phyloP scores from a whole-genome alignment of 768 basidiomycete genomes.

The Amanita phalloides region DNA sequence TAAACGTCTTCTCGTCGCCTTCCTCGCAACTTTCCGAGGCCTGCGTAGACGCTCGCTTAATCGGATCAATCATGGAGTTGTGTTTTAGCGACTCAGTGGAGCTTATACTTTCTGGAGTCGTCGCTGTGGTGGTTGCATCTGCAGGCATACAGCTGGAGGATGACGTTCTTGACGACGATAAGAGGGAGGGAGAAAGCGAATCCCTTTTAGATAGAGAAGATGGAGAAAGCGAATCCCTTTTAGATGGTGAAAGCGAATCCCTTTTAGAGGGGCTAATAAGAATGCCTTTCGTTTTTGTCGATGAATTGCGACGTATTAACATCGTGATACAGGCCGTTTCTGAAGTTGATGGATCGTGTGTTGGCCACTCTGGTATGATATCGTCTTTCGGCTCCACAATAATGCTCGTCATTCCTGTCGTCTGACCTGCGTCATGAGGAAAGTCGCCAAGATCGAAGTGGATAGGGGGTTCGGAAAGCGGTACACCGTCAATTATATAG shows the following conservation, averaged over 20 bases:
- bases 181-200: neutral
- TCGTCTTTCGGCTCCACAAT: slow-evolving; percentile 3
- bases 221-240: neutral
- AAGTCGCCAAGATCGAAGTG: neutral
- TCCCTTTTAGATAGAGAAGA: neutral
- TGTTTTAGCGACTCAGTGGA: neutral
- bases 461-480: neutral
- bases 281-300: slow-evolving; percentile 2
- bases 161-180: slow-evolving; percentile 1
- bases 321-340: neutral
- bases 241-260: neutral
- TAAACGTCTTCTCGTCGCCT: neutral
- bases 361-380: neutral
- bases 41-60: neutral
- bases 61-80: neutral
- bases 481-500: neutral
- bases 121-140: neutral
- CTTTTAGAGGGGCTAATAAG: neutral
- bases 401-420: neutral
- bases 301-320: neutral
- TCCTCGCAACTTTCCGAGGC: neutral
- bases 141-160: neutral
- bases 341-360: neutral
- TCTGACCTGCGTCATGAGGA: neutral
- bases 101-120: neutral